A percentile compares a stretch with the other conserved stretches of the same genome.
Conservation (phyloP, 148 eudicot species). For the Chenopodium album region DNA sequence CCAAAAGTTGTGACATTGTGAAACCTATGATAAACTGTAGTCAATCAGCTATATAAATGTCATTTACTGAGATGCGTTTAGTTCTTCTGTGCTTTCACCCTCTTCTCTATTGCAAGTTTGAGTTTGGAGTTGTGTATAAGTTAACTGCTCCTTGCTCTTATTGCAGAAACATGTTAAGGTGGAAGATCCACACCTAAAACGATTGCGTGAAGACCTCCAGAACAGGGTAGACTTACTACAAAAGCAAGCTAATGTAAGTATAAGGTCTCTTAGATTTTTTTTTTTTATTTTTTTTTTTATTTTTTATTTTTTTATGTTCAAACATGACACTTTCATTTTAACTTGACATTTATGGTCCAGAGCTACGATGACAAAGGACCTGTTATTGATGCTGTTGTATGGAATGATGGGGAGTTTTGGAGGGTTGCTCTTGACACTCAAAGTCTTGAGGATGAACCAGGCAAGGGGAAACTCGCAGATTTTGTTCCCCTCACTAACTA, state of each 20-base stretch:
- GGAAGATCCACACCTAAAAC: conserved; percentile 70
- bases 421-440: conserved; percentile 96
- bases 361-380: conserved; percentile 97
- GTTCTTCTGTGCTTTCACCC: neutral
- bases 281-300: too few species aligned
- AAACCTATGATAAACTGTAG: neutral
- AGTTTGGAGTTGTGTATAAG: conserved; percentile 3
- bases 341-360: conserved; percentile 36
- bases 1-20: neutral
- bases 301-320: neutral
- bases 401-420: conserved; percentile 98
- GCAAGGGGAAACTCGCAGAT: conserved; percentile 74
- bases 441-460: conserved; percentile 84
- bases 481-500: conserved; percentile 86
- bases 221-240: conserved; percentile 71
- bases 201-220: conserved; percentile 81
- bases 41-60: neutral
- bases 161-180: conserved; percentile 60
- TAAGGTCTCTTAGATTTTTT: neutral
- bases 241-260: conserved; percentile 80
- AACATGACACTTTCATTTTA: conserved; percentile 1
- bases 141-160: conserved; percentile 7
- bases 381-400: conserved; percentile 93
- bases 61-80: neutral
- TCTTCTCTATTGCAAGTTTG: neutral